Base-by-base conservation (phyloP, 176 grass and related monocot genomes). In the Zoysia japonica region DNA sequence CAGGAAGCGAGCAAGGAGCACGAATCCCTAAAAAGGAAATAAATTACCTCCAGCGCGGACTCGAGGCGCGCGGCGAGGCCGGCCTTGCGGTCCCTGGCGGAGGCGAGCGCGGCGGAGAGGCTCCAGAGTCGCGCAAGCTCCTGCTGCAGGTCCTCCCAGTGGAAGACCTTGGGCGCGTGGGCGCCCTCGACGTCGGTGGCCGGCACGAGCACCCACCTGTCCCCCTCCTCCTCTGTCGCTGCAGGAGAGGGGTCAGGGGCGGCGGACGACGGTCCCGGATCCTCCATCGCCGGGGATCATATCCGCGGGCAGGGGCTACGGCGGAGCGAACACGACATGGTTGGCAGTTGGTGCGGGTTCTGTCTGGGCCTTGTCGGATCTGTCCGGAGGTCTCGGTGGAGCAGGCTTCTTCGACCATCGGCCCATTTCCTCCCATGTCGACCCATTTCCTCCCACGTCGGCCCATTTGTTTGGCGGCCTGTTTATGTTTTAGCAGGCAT, bases 101-200 rank as follows among this genome's bases (percentile, higher is more conserved):
- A 2, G 3, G 66, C 76, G 45, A 89, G 76, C 59, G 92, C 88
- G 2, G 81, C 47, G 47, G 92, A 91, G 72, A 95, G 90, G 82
- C 96, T 93, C 85, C 85, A 95, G 72, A 95, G 78, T 38, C 88
- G 88, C 5, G 92, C 92, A 50, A 99, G 90, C 70, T 98, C 96
- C 84, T 98, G 89, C 86, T 92, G 92, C 68, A 98, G 88, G 67
- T 99, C 96, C 59, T 93, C 92, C 89, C 89, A 98, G 70, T 88
- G 89, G 68, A 92, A 17, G 65, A 94, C 82, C 81, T 89, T 90
- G 67, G 95, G 95, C 13, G 54, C 65, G 16, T 90, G 77, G 20
- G 45, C 85, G 0, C 87, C 83, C 45, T 60, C 71, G 5, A 97
- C 81, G 80, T 84, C 81, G 71, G 52, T 77, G 8, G 65, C 57